phyloP scores from a whole-genome alignment of 208 protist species.

The Blastocrithidia nonstop region DNA sequence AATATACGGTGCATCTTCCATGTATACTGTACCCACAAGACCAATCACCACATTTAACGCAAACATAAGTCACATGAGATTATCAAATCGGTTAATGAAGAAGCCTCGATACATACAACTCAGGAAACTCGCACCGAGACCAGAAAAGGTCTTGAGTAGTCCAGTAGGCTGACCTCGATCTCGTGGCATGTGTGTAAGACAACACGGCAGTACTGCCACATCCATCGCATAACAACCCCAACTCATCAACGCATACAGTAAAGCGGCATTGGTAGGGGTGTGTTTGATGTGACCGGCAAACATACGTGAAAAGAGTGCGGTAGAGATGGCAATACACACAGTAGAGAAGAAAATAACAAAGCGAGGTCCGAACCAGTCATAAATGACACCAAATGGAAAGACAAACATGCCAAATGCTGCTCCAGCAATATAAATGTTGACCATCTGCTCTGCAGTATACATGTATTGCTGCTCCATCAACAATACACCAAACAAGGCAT shows the following conservation, averaged over 20 bases:
- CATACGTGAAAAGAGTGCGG: constrained; percentile 15
- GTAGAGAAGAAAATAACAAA: no score
- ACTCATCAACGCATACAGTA: constrained; percentile 32
- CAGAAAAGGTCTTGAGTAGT: constrained; percentile 32
- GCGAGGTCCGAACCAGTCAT: no score
- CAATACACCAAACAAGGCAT: no score
- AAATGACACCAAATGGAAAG: no score
- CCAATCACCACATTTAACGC: constrained; percentile 13
- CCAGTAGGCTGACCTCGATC: constrained; percentile 29
- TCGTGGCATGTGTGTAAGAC: constrained; percentile 31
- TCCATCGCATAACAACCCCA: constrained; percentile 19
- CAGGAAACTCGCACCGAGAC: constrained; percentile 23
- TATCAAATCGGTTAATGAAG: constrained; percentile 11
- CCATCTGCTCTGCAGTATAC: no score
- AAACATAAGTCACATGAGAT: constrained; percentile 23
- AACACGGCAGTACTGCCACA: constrained; percentile 12
- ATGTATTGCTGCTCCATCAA: no score
- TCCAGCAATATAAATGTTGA: no score
- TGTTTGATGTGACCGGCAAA: constrained; percentile 16
- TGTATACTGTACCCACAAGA: constrained; percentile 12
- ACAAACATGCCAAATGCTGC: no score
- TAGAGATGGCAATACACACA: no score
- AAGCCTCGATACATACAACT: constrained; percentile 28
- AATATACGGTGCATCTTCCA: constrained; percentile 30
- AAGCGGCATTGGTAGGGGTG: constrained; percentile 10